Evolutionary conservation across 169 alveolate species (phyloP).

Genomic region (Fabrea salina): DNA sequence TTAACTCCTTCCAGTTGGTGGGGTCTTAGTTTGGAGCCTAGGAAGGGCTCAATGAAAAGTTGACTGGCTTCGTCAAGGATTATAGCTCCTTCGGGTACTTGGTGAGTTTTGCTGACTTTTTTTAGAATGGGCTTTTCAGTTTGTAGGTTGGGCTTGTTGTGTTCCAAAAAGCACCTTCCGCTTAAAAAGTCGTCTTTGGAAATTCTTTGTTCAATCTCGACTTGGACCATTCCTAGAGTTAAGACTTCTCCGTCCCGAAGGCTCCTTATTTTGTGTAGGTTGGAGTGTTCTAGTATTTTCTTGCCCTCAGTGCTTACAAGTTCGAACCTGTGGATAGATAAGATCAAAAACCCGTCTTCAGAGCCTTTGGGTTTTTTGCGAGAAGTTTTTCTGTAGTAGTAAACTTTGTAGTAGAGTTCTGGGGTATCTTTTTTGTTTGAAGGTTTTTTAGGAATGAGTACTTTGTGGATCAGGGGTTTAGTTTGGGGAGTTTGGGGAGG

Average conservation of each 20-base stretch:
- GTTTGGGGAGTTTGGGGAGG: no score
- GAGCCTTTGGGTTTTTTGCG: neutral
- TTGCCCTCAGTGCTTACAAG: neutral
- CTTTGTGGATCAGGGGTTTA: no score
- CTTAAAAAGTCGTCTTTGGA: neutral
- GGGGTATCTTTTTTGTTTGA: no score
- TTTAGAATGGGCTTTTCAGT: neutral
- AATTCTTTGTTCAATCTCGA: neutral
- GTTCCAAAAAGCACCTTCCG: constrained; percentile 12
- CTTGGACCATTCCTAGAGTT: neutral
- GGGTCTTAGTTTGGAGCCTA: constrained; percentile 19
- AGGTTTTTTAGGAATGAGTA: no score
- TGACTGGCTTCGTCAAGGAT: constrained; percentile 10
- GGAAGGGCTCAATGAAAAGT: constrained; percentile 24
- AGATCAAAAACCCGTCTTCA: constrained; percentile 19
- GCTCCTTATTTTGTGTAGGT: neutral
- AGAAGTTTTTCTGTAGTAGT: neutral
- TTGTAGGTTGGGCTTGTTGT: neutral
- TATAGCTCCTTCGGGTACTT: constrained; percentile 19
- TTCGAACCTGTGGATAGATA: neutral
- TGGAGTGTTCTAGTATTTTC: neutral
- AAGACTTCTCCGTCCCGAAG: neutral
- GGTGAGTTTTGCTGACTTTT: neutral
- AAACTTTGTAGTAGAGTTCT: constrained; percentile 1
- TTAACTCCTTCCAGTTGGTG: constrained; percentile 42